Conservation (phyloP, 2,329 filamentous ascomycete species). For the Aspergillus fumigatiaffinis region DNA sequence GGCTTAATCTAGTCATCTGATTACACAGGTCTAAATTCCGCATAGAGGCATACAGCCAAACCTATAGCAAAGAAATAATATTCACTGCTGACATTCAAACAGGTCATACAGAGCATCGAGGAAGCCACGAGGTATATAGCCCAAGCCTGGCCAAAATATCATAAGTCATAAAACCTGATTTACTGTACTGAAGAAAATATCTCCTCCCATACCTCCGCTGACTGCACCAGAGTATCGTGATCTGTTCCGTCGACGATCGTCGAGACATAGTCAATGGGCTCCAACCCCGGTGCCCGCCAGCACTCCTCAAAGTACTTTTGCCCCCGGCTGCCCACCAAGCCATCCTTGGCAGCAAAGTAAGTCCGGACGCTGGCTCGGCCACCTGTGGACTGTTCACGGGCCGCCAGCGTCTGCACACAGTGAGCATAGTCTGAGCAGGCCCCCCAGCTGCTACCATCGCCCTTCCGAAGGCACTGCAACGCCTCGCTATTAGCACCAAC, state of each 20-base stretch:
- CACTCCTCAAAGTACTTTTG: slow-evolving; percentile 42
- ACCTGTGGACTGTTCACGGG: not conserved
- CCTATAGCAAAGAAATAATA: too few relatives aligned
- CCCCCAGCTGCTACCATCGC: slow-evolving; percentile 28
- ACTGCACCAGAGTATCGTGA: slow-evolving; percentile 35
- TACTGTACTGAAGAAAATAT: slow-evolving; percentile 2
- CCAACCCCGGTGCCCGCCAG: slow-evolving; percentile 26
- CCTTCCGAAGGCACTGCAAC: slow-evolving; percentile 34
- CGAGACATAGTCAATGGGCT: slow-evolving; percentile 19
- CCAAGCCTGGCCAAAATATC: not conserved
- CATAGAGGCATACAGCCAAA: too few relatives aligned
- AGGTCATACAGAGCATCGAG: too few relatives aligned
- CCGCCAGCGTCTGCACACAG: slow-evolving; percentile 16
- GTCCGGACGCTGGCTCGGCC: slow-evolving; percentile 24
- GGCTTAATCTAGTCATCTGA: too few relatives aligned
- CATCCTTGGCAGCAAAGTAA: slow-evolving; percentile 39
- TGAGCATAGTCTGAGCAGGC: slow-evolving; percentile 32
- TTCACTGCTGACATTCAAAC: too few relatives aligned
- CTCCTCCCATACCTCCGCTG: slow-evolving; percentile 14
- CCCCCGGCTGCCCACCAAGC: slow-evolving; percentile 42
- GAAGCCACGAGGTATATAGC: too few relatives aligned
- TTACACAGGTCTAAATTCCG: too few relatives aligned
- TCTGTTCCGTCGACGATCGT: slow-evolving; percentile 29
- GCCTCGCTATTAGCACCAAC: slow-evolving; percentile 39
- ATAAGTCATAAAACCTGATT: not conserved